Evolutionary conservation across 495 filamentous ascomycete genomes (phyloP), one percentile per base, ranked within the genome.

Genomic region (Penicillium canariense): DNA sequence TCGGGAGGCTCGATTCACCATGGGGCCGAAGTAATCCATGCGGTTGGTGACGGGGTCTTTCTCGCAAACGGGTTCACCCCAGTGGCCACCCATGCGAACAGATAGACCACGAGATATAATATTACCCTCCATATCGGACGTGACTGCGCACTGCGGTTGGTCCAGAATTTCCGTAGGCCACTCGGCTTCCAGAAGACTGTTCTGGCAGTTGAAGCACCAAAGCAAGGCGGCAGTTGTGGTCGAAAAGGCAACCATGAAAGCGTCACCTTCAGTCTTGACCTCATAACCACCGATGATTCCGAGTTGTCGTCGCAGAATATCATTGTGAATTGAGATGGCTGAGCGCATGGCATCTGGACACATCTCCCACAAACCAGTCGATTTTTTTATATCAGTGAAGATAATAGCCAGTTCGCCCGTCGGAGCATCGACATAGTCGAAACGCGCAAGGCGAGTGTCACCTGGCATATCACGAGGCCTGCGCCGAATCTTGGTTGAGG

Each of bases 351-450:
- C 90, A 39, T 87, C 85, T 2, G 93, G 91, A 65, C 90, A 94
- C 8, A 85, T 90, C 69, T 99, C 94, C 94, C 94, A 99, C n/a
- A 99, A 75, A 32, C 89, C 80, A 2, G 94, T 99, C 2, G 93
- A 97, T 69, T 91, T 96, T 71, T 99, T 99, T 80, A 99, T 99
- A 76, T 99, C 94, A 0, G 94, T 99, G 68, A 99, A 99, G 38
- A 96, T 90, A 62, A 99, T 90, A 35, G 89, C 87, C 56, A 97
- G 80, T 54, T 96, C 87, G 14, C 94, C 93, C 4, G 83, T 87
- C 1, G 94, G 94, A 22, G 94, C 89, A 59, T 91, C 88, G 27
- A 97, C 90, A 68, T 94, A 91, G 54, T 95, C 89, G 39, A 97
- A 87, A 22, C 95, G 83, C 36, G 84, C 84, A 25, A 96, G 77